Base-by-base conservation (phyloP, 768 basidiomycete species). In the Fibroporia radiculosa region DNA sequence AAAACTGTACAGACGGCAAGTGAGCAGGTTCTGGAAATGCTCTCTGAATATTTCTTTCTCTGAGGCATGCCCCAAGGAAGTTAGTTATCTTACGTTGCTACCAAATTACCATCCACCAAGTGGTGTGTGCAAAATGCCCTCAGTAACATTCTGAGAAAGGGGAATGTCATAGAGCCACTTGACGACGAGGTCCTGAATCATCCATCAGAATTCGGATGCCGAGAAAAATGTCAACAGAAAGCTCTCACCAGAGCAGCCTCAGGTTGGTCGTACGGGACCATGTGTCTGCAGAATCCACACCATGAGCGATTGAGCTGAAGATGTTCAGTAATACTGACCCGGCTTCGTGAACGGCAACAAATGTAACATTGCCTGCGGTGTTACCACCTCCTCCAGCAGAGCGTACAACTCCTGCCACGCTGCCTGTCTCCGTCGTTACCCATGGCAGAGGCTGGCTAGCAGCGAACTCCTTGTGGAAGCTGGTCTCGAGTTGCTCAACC, bases 241-340 rank as follows among this genome's bases (percentile, higher is more conserved):
- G n/a, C 29, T 59, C 80, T 39, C 55, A 84, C 90, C 59, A 91
- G 66, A 35, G 91, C 79, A 31, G 82, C 92, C 56, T 88, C 85
- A 1, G 92, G 85, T 58, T 93, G 90, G 63, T 97, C 90, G 57
- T 74, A 82, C 4, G 92, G 91, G 6, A 89, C 89, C 90, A 92
- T 86, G 60, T 91, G 88, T 27, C 87, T 88, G 54, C 5, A 47
- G 49, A 50, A 35, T 44, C 37, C 40, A n/a, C 23, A 45, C 42
- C 47, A 41, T 25, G 10, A 23, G 6, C 24, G 28, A 20, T 31
- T 25, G 29, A n/a, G 8, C 29, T 31, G 29, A 31, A 31, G 29
- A n/a, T n/a, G n/a, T 8, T 31, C 29, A 10, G 29, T 31, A 45
- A 23, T 6, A 64, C 81, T 52, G 63, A 92, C 74, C 93, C 93